Evolutionary conservation across 371 early-diverging fungal genomes (phyloP).

Genomic region (Rhizopus stolonifer): DNA sequence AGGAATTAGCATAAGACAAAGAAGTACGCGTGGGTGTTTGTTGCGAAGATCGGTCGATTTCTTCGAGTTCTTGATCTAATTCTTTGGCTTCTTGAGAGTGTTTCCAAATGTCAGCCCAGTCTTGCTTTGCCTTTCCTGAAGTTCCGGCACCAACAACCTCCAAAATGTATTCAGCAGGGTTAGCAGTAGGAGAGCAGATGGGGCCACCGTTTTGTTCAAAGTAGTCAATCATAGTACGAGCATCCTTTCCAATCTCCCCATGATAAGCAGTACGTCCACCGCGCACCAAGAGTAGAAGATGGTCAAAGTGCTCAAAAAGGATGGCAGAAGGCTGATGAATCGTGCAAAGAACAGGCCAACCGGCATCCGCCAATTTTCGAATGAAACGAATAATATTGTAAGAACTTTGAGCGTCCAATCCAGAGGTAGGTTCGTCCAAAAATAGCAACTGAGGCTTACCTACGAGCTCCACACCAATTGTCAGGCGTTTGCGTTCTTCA

Average conservation of each 20-base stretch:
- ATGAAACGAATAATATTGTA: too few relatives aligned
- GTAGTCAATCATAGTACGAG: slow-evolving; percentile 55
- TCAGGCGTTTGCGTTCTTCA: slow-evolving; percentile 65
- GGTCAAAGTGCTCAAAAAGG: slow-evolving; percentile 80
- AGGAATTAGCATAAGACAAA: slow-evolving; percentile 26
- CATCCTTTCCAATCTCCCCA: slow-evolving; percentile 69
- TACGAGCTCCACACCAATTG: slow-evolving; percentile 71
- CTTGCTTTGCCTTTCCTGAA: slow-evolving; percentile 51
- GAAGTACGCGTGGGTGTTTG: slow-evolving; percentile 15
- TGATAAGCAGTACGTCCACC: too few relatives aligned
- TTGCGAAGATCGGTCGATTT: slow-evolving; percentile 22
- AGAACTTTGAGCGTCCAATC: slow-evolving; percentile 72
- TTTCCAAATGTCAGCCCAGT: slow-evolving; percentile 66
- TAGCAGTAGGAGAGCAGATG: slow-evolving; percentile 56
- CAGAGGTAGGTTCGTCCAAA: slow-evolving; percentile 87
- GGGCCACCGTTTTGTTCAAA: slow-evolving; percentile 65
- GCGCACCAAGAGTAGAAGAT: slow-evolving; percentile 73
- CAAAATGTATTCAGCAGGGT: slow-evolving; percentile 70
- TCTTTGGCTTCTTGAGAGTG: slow-evolving; percentile 44
- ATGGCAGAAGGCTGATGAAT: slow-evolving; percentile 86
- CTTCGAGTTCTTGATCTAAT: slow-evolving; percentile 34
- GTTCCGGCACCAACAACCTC: slow-evolving; percentile 66
- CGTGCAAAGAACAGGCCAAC: too few relatives aligned
- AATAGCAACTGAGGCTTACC: slow-evolving; percentile 75
- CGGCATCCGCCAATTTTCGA: too few relatives aligned